Evolutionary conservation across 2,329 filamentous ascomycete genomes (phyloP).

Genomic region (Trichophaea hybrida): DNA sequence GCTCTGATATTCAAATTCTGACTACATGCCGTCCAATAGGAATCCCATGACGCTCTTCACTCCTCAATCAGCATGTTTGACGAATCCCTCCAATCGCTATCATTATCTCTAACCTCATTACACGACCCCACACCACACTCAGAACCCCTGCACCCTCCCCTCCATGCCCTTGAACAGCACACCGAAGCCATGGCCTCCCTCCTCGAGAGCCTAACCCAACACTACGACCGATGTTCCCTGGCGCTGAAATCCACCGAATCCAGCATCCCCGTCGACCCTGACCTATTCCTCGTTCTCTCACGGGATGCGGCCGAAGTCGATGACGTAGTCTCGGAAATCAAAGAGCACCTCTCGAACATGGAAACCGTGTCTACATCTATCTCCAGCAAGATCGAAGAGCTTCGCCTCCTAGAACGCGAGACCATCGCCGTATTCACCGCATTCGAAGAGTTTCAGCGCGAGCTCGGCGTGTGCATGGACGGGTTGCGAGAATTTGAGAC

Average conservation of each 20-base stretch:
- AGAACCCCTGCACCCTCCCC: conserved; percentile 34
- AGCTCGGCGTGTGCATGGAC: conserved; percentile 33
- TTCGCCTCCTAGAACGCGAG: conserved; percentile 20
- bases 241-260: conserved; percentile 40
- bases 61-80: conserved; percentile 23
- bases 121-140: conserved; percentile 5
- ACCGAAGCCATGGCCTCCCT: conserved; percentile 38
- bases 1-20: background rate
- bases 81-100: conserved; percentile 29
- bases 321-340: conserved; percentile 55
- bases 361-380: conserved; percentile 54
- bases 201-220: conserved; percentile 38
- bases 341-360: conserved; percentile 62
- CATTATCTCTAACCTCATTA: conserved; percentile 13
- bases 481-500: conserved; percentile 36
- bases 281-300: conserved; percentile 69
- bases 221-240: conserved; percentile 42
- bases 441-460: conserved; percentile 24
- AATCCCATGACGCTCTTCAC: conserved; percentile 2
- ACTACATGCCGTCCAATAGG: background rate
- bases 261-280: conserved; percentile 53
- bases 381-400: conserved; percentile 43
- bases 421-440: conserved; percentile 17
- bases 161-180: conserved; percentile 37
- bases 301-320: conserved; percentile 55